Conservation (phyloP, 345 rosid genomes). For the Ricinus communis region DNA sequence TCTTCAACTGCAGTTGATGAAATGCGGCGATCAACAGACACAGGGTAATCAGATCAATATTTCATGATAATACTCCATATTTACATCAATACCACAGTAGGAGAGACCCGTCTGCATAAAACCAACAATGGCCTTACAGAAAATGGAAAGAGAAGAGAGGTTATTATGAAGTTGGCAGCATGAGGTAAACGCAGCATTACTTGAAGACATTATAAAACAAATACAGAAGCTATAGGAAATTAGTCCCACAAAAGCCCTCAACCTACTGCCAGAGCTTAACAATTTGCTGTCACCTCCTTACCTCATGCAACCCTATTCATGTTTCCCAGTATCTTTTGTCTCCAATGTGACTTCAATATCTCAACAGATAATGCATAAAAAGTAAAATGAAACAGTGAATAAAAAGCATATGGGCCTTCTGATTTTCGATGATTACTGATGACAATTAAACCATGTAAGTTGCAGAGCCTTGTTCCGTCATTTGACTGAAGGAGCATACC, state of each 20-base stretch:
- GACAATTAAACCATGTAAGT: constrained; percentile 1
- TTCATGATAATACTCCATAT: neutral
- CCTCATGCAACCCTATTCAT: neutral
- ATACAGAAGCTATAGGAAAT: neutral
- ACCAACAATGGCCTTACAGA: neutral
- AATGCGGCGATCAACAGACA: too few species aligned
- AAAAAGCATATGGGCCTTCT: neutral
- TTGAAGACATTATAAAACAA: neutral
- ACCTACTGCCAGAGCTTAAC: constrained; percentile 3
- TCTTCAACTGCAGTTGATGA: too few species aligned
- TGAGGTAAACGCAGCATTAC: neutral
- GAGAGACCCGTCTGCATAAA: constrained; percentile 5
- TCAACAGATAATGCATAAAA: neutral
- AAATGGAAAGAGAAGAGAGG: neutral
- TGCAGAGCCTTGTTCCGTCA: constrained; percentile 8
- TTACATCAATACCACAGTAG: constrained; percentile 4
- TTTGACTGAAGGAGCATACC: neutral
- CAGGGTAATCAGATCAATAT: neutral
- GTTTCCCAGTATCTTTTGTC: neutral
- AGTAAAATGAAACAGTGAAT: constrained; percentile 3
- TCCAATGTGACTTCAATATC: neutral
- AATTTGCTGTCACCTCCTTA: neutral
- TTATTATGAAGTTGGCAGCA: neutral
- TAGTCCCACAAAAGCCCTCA: neutral
- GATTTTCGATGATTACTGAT: constrained; percentile 11